Base-by-base conservation (phyloP, 768 basidiomycete genomes). In the Pisolithus tinctorius region DNA sequence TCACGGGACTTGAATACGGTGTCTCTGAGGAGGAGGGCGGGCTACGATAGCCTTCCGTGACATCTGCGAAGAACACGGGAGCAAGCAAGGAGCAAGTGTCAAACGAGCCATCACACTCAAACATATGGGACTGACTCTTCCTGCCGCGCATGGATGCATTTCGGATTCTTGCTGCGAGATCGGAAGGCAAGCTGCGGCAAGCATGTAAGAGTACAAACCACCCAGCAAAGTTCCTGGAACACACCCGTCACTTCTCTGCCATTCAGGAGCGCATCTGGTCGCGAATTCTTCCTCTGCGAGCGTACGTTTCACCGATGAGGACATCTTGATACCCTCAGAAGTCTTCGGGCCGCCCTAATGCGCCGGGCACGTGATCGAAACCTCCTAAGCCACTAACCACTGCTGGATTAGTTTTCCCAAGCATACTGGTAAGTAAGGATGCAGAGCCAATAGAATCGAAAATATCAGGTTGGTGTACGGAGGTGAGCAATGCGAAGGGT, bases 31-130 rank as follows among this genome's bases (percentile, higher is more conserved):
- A 59, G 48, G 66, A 57, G 61, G 48, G 75, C 74, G 54, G 69
- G 63, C 47, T 75, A 72, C 46, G 75, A 70, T 85, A 86, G 50
- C 84, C 84, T 64, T 85, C 78, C 20, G 69, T 70, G 46, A 86
- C 84, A 61, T 70, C 83, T 86, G 56, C 23, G 57, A 49, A 52
- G 60, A 52, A 56, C 55, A 61, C 60, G 50, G 53, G 38, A 56
- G 50, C 56, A 48, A 59, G 64, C 53, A 61, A 49, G 53, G 38
- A 56, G 49, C 56, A 48, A 59, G 64, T 53, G 62, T 64, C 47
- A 60, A 62, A 66, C 59, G 63, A 57, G 66, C 13, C 50, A 40
- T 48, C 26, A 26, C 42, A 39, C 20, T 39, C 45, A 37, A 47
- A 57, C 46, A 49, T 26, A 48, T 46, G 53, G 57, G 45, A 65